phyloP scores from a whole-genome alignment of 148 eudicot genomes.

The Rhododendron kiyosumense region DNA sequence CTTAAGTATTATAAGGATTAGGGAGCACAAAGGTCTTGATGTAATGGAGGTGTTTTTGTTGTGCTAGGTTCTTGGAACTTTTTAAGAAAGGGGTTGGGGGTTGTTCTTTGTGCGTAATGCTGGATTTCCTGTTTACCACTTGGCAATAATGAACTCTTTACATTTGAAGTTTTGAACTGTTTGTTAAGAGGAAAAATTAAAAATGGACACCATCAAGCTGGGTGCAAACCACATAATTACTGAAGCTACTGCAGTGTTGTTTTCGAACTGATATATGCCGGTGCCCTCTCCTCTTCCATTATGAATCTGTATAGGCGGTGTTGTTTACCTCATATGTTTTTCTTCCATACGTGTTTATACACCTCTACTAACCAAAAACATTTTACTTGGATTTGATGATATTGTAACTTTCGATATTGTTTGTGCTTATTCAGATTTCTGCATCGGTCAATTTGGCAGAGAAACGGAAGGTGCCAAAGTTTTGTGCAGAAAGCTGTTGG shows the following conservation, averaged over 20 bases:
- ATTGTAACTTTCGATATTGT: background rate
- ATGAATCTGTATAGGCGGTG: background rate
- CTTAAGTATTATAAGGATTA: background rate
- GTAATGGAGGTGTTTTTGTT: background rate
- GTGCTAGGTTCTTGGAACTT: background rate
- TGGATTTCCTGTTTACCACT: background rate
- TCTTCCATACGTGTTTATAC: background rate
- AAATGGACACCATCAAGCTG: background rate
- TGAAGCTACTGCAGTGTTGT: background rate
- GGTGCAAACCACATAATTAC: background rate
- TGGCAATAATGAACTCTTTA: background rate
- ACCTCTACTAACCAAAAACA: background rate
- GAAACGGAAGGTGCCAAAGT: conserved; percentile 37
- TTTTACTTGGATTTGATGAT: background rate
- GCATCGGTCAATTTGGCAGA: conserved; percentile 56
- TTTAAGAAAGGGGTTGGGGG: background rate
- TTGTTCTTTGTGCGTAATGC: background rate
- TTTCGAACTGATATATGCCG: background rate
- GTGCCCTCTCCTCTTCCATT: background rate
- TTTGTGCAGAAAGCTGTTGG: conserved; percentile 59
- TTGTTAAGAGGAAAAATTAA: background rate
- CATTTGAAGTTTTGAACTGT: background rate
- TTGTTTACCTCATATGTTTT: background rate
- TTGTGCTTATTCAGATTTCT: conserved; percentile 33
- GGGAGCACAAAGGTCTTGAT: background rate